Evolutionary conservation across 768 basidiomycete genomes (phyloP), one percentile per base, ranked within the genome.

Genomic region (Cyclocybe aegerita): DNA sequence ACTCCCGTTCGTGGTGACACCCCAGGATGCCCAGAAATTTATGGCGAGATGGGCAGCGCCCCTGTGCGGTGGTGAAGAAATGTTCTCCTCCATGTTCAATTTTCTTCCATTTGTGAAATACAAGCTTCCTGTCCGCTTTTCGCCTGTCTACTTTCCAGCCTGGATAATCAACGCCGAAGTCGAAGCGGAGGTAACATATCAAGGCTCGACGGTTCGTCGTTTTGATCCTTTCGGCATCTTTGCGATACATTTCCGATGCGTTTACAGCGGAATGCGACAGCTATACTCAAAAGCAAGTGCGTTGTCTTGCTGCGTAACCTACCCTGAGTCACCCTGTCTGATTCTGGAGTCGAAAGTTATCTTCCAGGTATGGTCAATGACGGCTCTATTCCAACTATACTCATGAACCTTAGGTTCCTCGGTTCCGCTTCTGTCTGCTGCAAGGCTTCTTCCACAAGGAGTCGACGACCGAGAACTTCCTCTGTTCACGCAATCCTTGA

Each of bases 101-200:
- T 63, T 64, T 44, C 55, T 81, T 29, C 73, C 75, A 2, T 60
- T 58, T 16, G 60, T 71, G 53, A 62, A 68, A 37, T 66, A 72
- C 43, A 52, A 77, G 4, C 71, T 59, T 42, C 83, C 84, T 16
- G 61, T 65, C 9, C 75, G 72, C 16, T 70, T 82, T 17, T 66
- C 73, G 40, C 75, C 83, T 6, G 65, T 82, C 2, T 88, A 86
- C 60, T 78, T 83, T 45, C 85, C 85, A 3, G 76, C 72, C 9
- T 88, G 85, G 85, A 68, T 82, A 30, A 64, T 86, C 30, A 79
- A 81, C 55, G 80, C 73, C 7, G 79, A 83, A 60, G 57, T 81
- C 12, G 67, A 77, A 56, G 74, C 66, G 8, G 67, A 67, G 56
- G 68, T 65, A 62, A 31, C 62, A 46, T 50, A 56, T 36, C 38